Evolutionary conservation across 805 yeast genomes (phyloP).

Genomic region (Clavispora asparagi): DNA sequence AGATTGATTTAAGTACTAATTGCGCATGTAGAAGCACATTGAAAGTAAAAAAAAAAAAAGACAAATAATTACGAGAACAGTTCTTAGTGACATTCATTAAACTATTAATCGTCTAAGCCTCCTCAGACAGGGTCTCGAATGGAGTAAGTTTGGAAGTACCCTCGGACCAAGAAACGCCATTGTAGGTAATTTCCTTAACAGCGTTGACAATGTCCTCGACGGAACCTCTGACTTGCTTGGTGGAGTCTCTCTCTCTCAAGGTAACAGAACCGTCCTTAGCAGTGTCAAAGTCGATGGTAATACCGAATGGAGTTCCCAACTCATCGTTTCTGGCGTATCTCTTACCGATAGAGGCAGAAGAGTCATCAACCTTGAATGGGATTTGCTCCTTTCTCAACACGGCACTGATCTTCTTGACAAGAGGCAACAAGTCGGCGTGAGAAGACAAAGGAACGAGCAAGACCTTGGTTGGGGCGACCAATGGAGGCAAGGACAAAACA

Average conservation of each 20-base stretch:
- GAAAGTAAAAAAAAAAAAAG: not conserved
- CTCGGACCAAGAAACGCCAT: slow-evolving; percentile 75
- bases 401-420: slow-evolving; percentile 63
- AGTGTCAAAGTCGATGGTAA: slow-evolving; percentile 93
- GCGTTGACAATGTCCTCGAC: slow-evolving; percentile 66
- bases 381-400: slow-evolving; percentile 74
- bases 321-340: slow-evolving; percentile 98
- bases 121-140: slow-evolving; percentile 45
- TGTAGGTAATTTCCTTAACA: slow-evolving; percentile 68
- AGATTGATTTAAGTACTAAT: not conserved
- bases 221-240: slow-evolving; percentile 93
- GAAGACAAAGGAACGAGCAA: slow-evolving; percentile 89
- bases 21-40: too few relatives aligned
- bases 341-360: slow-evolving; percentile 96
- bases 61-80: too few relatives aligned
- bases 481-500: slow-evolving; percentile 87
- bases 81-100: not conserved
- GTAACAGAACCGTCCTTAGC: slow-evolving; percentile 85
- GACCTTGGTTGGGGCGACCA: slow-evolving; percentile 97
- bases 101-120: not conserved
- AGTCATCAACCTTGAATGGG: slow-evolving; percentile 94
- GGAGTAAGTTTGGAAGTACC: slow-evolving; percentile 70
- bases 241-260: slow-evolving; percentile 94
- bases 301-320: slow-evolving; percentile 97
- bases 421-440: slow-evolving; percentile 73